Evolutionary conservation across 139 green algal species (phyloP).

Genomic region (Micractinium conductrix): DNA sequence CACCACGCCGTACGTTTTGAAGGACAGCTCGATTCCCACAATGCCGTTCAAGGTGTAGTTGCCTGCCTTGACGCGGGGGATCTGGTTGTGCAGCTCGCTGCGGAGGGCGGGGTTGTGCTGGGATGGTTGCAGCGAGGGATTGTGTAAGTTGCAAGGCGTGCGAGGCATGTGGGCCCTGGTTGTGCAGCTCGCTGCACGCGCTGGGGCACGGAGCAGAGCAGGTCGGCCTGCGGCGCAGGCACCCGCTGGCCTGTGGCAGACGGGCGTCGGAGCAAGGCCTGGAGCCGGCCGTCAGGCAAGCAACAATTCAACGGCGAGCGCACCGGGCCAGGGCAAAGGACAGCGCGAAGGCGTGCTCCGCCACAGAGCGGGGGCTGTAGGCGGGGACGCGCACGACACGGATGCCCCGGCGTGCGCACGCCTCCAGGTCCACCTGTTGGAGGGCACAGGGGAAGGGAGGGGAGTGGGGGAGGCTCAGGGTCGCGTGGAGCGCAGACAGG

Average conservation of each 20-base stretch:
- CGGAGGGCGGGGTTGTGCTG: not conserved
- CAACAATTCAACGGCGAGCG: too few relatives aligned
- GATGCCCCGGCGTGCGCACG: slow-evolving; percentile 38
- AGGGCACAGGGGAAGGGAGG: too few relatives aligned
- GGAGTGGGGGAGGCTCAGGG: not conserved
- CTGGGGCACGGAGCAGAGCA: too few relatives aligned
- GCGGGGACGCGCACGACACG: slow-evolving; percentile 74
- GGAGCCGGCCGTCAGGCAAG: too few relatives aligned
- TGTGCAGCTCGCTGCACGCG: too few relatives aligned
- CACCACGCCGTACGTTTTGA: slow-evolving; percentile 78
- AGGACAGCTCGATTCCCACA: slow-evolving; percentile 75
- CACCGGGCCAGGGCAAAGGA: slow-evolving; percentile 76
- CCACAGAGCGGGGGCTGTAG: slow-evolving; percentile 77
- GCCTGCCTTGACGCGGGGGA: slow-evolving; percentile 53
- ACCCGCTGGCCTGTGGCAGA: too few relatives aligned
- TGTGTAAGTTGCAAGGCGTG: too few relatives aligned
- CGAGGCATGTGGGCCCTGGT: too few relatives aligned
- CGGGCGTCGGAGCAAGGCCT: too few relatives aligned
- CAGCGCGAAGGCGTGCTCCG: slow-evolving; percentile 80
- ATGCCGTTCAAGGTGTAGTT: slow-evolving; percentile 64
- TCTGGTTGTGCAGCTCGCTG: slow-evolving; percentile 67
- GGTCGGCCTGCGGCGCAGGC: too few relatives aligned
- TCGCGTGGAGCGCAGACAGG: too few relatives aligned
- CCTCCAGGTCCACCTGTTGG: slow-evolving; percentile 63
- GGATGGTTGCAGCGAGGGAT: too few relatives aligned